These are phyloP conservation scores for Uronychia binucleata DNA, from an alignment of 73 alveolate species.

Conservation along the genomic window DNA sequence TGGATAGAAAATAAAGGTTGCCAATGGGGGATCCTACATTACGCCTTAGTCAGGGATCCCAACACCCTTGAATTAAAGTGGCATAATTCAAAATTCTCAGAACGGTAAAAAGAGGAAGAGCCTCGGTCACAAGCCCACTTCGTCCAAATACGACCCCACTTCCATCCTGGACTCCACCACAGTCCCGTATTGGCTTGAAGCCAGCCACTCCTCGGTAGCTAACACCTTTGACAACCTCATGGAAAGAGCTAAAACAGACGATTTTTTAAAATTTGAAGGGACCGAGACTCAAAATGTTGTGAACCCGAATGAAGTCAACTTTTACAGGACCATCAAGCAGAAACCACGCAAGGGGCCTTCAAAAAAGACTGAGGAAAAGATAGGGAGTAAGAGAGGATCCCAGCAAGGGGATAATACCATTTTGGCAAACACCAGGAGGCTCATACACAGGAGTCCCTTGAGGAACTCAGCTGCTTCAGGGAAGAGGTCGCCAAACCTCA, in stretches of 20 bases:
- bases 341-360: background rate
- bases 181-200: background rate
- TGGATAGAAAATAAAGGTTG: background rate
- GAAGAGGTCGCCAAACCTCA: background rate
- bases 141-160: background rate
- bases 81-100: background rate
- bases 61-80: background rate
- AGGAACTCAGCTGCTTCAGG: background rate
- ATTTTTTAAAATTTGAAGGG: background rate
- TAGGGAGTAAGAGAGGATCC: background rate
- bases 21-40: background rate
- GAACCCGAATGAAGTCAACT: background rate
- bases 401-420: background rate
- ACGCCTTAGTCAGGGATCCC: background rate
- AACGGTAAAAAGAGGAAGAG: background rate
- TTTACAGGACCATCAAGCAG: background rate
- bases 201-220: background rate
- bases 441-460: background rate
- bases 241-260: background rate
- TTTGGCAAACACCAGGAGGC: background rate
- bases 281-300: background rate
- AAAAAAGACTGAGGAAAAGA: background rate
- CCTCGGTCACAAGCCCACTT: background rate
- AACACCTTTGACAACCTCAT: background rate
- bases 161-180: background rate